Evolutionary conservation across 164 flowering plant species (phyloP).

Genomic region (Dillenia suffruticosa): DNA sequence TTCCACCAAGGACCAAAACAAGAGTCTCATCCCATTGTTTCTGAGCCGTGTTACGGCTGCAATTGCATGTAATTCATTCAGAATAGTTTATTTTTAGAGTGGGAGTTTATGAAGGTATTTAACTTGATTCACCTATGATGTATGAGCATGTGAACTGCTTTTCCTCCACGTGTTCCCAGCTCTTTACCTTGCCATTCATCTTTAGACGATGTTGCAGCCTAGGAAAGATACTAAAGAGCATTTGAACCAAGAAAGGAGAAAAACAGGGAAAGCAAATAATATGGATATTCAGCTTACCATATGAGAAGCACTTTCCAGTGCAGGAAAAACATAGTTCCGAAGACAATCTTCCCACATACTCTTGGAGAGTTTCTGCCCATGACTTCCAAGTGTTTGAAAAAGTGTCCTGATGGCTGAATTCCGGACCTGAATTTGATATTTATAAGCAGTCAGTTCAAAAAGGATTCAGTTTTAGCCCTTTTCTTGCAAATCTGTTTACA

Average conservation of each 20-base stretch:
- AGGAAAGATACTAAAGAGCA: constrained; percentile 6
- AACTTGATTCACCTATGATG: constrained; percentile 75
- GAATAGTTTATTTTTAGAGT: not conserved
- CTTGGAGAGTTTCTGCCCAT: constrained; percentile 91
- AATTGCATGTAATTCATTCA: constrained; percentile 11
- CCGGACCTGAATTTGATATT: constrained; percentile 57
- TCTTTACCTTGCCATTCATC: constrained; percentile 99
- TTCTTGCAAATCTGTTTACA: too few species aligned
- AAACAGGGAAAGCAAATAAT: not conserved
- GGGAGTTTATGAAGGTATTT: not conserved
- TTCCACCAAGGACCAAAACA: constrained; percentile 88
- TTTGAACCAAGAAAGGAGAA: not conserved
- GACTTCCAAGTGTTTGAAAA: constrained; percentile 92
- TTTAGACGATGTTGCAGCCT: constrained; percentile 95
- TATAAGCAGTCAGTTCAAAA: too few species aligned
- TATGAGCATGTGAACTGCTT: constrained; percentile 99
- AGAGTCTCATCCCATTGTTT: constrained; percentile 99
- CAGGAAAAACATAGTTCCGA: constrained; percentile 90
- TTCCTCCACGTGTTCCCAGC: constrained; percentile 92
- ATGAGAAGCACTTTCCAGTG: constrained; percentile 70
- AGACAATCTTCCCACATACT: constrained; percentile 98
- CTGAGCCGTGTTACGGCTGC: constrained; percentile 97
- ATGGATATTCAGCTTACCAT: constrained; percentile 53
- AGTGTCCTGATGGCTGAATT: constrained; percentile 93
- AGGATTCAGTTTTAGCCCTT: too few species aligned